Evolutionary conservation across 108 stramenopile genomes (phyloP).

Genomic region (Cylindrotheca fusiformis): DNA sequence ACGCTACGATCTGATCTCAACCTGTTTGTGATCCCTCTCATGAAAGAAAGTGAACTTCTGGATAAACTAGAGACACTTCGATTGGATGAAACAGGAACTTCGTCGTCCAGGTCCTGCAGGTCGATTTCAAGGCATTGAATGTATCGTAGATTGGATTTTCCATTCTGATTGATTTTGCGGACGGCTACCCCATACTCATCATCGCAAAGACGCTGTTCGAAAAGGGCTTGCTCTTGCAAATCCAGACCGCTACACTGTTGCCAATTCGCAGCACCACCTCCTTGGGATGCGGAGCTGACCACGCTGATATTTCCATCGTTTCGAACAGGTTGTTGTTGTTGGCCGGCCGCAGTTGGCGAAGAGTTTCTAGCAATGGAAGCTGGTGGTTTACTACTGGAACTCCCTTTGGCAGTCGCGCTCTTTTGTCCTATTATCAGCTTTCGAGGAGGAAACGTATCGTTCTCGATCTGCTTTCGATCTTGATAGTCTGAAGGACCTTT

Average conservation of each 20-base stretch:
- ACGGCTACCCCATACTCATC: constrained; percentile 80
- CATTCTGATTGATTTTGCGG: constrained; percentile 83
- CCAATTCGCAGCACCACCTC: constrained; percentile 4
- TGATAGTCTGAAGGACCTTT: too few relatives aligned
- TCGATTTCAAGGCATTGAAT: constrained; percentile 70
- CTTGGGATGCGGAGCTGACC: background rate
- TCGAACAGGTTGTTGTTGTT: too few relatives aligned
- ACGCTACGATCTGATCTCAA: constrained; percentile 6
- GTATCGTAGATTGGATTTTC: constrained; percentile 77
- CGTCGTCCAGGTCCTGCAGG: constrained; percentile 25
- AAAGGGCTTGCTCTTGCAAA: constrained; percentile 78
- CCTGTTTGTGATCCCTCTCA: background rate
- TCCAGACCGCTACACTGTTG: constrained; percentile 22
- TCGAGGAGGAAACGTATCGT: too few relatives aligned
- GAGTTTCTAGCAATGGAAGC: too few relatives aligned
- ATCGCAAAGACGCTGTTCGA: constrained; percentile 77
- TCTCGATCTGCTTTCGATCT: too few relatives aligned
- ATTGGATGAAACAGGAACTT: constrained; percentile 13
- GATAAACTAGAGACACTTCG: constrained; percentile 33
- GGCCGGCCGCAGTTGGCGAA: too few relatives aligned
- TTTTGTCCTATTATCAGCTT: too few relatives aligned
- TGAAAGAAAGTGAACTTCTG: constrained; percentile 3
- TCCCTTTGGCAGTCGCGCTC: too few relatives aligned
- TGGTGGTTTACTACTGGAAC: too few relatives aligned
- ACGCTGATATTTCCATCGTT: too few relatives aligned